Base-by-base conservation (phyloP, 2,329 filamentous ascomycete species). In the Ceratocystis albifundus region DNA sequence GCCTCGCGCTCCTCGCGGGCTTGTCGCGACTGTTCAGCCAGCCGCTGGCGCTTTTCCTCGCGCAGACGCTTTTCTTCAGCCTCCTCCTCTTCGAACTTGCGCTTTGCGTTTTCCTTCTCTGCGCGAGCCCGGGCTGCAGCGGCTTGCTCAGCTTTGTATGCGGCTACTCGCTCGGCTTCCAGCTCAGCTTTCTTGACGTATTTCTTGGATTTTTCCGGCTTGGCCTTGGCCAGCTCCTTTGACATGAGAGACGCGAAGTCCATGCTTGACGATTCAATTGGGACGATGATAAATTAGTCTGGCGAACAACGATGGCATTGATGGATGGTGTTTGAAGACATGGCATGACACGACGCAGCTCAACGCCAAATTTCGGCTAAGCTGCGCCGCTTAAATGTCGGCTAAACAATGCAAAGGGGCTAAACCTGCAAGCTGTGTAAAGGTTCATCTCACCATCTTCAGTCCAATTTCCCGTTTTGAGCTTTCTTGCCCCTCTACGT, bases 241-340 rank as follows among this genome's bases (percentile, higher is more conserved):
- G 89, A 86, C 90, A 99, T 96, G 61, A 99, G 80, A 45, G 90
- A 84, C 69, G 91, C 91, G 79, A 99, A 99, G 76, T 99, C 92
- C 94, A 99, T 99, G 70, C 69, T 80, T 73, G 69, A 7, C 2
- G 64, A 32, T 22, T 44, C 46, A 63, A 45, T 25, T 30, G 2
- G 4, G 28, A 15, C 48, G 22, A 53, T 22, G 48, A 22, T 4
- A n/a, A 32, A 17, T 36, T 15, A n/a, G 12, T 36, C 3, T 3
- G 28, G 48, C 4, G 22, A 53, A n/a, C 48, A 50, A 25, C 12
- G 48, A 50, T 50, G 20, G 22, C 22, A 15, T 53, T 28, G 48
- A 53, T 53, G 10, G 48, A 10, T 22, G 48, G 12, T 41, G 36
- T 15, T 41, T 12, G 36, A 41, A 41, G 36, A 41, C 36, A 41